These are phyloP conservation scores for Westerdykella ornata DNA, from an alignment of 2,329 filamentous ascomycete genomes.

Conservation along the genomic window DNA sequence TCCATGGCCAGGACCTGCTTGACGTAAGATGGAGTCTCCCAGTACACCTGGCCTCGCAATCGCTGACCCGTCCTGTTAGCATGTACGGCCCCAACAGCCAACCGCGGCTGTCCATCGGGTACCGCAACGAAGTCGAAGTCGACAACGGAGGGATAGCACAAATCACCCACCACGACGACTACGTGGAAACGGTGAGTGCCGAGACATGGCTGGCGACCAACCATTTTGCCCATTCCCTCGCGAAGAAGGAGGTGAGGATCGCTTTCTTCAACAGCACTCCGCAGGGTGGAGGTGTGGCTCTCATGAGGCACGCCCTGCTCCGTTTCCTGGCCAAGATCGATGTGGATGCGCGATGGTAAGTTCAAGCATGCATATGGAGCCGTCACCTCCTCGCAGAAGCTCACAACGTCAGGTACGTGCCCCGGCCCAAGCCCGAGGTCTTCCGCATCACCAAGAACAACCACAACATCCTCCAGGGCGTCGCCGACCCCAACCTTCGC, in stretches of 20 bases:
- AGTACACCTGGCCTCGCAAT: neutral
- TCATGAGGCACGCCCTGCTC: conserved; percentile 74
- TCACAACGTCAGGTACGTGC: conserved; percentile 54
- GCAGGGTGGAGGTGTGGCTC: conserved; percentile 73
- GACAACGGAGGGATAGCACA: conserved; percentile 60
- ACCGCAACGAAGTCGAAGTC: conserved; percentile 62
- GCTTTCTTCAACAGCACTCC: conserved; percentile 77
- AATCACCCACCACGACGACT: conserved; percentile 52
- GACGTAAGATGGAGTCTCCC: conserved; percentile 46
- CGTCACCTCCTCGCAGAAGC: neutral
- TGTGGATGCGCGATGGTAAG: conserved; percentile 68
- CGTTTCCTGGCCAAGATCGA: conserved; percentile 61
- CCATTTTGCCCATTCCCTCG: conserved; percentile 57
- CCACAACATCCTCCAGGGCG: conserved; percentile 82
- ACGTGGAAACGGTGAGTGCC: conserved; percentile 54
- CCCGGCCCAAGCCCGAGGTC: conserved; percentile 70
- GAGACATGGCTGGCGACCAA: conserved; percentile 61
- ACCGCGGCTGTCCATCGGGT: conserved; percentile 61
- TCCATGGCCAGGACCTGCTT: conserved; percentile 74
- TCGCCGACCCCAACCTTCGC: conserved; percentile 58
- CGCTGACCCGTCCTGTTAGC: conserved; percentile 2
- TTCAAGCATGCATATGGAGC: neutral
- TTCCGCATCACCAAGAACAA: conserved; percentile 82
- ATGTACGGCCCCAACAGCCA: conserved; percentile 65
- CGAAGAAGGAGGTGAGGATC: conserved; percentile 58